Conservation (phyloP, 495 filamentous ascomycete species). For the Penicillium robsamsonii region DNA sequence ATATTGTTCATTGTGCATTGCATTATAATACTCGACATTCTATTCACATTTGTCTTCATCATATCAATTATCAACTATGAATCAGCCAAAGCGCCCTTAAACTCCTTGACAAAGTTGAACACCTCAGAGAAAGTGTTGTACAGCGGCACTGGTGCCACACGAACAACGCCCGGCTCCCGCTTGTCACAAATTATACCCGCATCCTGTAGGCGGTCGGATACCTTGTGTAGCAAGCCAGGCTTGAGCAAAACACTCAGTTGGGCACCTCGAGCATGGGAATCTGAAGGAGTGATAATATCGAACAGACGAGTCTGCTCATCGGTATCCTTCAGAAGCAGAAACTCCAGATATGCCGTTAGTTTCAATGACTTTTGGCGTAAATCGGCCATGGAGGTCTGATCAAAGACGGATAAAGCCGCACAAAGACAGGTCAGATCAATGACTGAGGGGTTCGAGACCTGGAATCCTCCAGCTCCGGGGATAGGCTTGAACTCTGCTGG, state of each 20-base stretch:
- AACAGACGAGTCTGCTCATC: constrained; percentile 38
- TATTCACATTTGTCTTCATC: background rate
- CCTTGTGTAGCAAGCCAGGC: constrained; percentile 64
- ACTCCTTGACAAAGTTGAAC: constrained; percentile 65
- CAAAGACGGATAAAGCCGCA: constrained; percentile 76
- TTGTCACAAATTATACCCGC: constrained; percentile 82
- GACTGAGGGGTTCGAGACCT: constrained; percentile 59
- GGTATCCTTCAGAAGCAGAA: constrained; percentile 54
- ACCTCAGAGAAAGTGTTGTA: constrained; percentile 86
- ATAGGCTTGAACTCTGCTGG: constrained; percentile 68
- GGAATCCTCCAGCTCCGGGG: constrained; percentile 60
- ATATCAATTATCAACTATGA: background rate
- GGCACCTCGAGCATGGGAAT: constrained; percentile 73
- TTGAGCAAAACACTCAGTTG: constrained; percentile 77
- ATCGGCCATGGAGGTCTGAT: constrained; percentile 63
- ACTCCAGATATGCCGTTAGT: constrained; percentile 79
- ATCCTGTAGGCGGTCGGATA: constrained; percentile 66
- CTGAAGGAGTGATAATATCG: constrained; percentile 74
- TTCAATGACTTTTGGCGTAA: constrained; percentile 72
- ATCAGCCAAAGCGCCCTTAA: constrained; percentile 33
- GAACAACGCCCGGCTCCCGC: constrained; percentile 84
- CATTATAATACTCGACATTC: background rate
- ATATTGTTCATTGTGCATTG: background rate
- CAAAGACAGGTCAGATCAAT: constrained; percentile 62
- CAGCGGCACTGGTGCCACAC: constrained; percentile 88